A percentile compares a stretch with the other conserved stretches of the same genome.
phyloP scores from a whole-genome alignment of 1,284 basidiomycete genomes.

The Meira miltonrushii region DNA sequence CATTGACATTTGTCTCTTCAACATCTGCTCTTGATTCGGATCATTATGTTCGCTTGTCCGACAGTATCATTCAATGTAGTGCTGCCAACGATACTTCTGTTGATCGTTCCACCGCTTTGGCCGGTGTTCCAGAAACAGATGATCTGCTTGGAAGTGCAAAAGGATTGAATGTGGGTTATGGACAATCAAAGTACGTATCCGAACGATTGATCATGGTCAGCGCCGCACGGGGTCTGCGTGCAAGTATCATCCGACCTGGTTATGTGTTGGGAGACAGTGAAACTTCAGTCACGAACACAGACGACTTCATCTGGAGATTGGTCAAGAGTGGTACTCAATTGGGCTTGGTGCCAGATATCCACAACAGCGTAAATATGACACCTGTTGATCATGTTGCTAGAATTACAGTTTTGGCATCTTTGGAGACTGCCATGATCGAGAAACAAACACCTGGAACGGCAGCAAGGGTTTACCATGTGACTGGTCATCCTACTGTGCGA shows the following conservation, averaged over 20 bases:
- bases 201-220: conserved; percentile 91
- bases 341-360: conserved; percentile 90
- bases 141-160: conserved; percentile 79
- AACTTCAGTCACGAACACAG: conserved; percentile 83
- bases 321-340: conserved; percentile 97
- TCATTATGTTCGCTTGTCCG: conserved; percentile 81
- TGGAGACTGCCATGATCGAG: conserved; percentile 22
- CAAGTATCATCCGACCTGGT: conserved; percentile 84
- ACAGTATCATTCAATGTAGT: conserved; percentile 53
- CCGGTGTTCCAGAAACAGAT: conserved; percentile 79
- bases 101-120: conserved; percentile 9
- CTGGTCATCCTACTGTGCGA: conserved; percentile 76
- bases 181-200: conserved; percentile 97
- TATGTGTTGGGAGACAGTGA: conserved; percentile 92
- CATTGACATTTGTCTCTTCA: conserved; percentile 84
- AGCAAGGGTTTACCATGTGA: conserved; percentile 77
- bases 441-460: conserved; percentile 60
- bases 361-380: conserved; percentile 97
- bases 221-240: conserved; percentile 75
- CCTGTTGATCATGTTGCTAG: conserved; percentile 94
- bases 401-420: conserved; percentile 60
- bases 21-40: conserved; percentile 89
- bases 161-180: conserved; percentile 83
- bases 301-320: conserved; percentile 97
- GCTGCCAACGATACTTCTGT: conserved; percentile 15